phyloP scores from a whole-genome alignment of 73 alveolate genomes.

The Paramecium bursaria region DNA sequence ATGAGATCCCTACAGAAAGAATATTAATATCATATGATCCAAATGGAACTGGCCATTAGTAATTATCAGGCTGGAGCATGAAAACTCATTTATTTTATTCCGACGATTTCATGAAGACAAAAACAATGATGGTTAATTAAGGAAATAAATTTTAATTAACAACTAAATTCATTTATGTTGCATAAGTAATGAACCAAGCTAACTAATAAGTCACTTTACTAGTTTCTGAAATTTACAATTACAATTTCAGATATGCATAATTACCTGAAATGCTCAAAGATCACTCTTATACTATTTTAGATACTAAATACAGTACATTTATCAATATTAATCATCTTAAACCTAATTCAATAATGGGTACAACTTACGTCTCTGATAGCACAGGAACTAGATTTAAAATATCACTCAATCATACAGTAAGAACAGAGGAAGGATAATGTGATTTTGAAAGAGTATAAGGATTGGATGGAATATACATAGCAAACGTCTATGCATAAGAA shows the following conservation, averaged over 20 bases:
- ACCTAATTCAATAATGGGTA: constrained; percentile 76
- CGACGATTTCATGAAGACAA: constrained; percentile 86
- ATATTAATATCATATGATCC: constrained; percentile 41
- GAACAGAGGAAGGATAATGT: constrained; percentile 77
- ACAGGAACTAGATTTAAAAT: constrained; percentile 84
- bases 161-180: constrained; percentile 83
- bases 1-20: constrained; percentile 40
- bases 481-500: constrained; percentile 76
- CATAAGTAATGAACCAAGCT: constrained; percentile 75
- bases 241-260: constrained; percentile 77
- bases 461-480: constrained; percentile 86
- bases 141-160: constrained; percentile 89
- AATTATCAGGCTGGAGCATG: constrained; percentile 70
- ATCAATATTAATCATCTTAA: constrained; percentile 80
- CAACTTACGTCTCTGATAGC: constrained; percentile 84
- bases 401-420: constrained; percentile 80
- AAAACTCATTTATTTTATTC: constrained; percentile 76
- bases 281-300: constrained; percentile 74
- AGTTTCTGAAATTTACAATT: constrained; percentile 68
- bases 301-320: constrained; percentile 78
- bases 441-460: constrained; percentile 88
- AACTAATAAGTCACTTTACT: constrained; percentile 76
- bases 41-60: constrained; percentile 69
- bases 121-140: constrained; percentile 72
- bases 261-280: constrained; percentile 75